Conservation (phyloP, 129 eudicot species). For the Artemisia annua region DNA sequence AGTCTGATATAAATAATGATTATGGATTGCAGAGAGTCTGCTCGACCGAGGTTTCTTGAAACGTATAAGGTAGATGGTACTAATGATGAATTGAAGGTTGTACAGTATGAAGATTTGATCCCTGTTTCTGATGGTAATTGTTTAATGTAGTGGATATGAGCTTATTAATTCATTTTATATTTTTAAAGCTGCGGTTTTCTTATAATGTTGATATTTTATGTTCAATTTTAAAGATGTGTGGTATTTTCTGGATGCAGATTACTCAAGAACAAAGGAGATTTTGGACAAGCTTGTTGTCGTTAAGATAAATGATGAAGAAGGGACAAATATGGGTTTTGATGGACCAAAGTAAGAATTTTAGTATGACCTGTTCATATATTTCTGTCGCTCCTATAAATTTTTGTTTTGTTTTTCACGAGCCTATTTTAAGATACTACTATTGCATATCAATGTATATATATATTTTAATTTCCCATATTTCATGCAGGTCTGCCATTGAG, state of each 20-base stretch:
- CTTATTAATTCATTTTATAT: not conserved
- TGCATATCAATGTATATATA: not conserved
- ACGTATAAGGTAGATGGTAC: constrained; percentile 39
- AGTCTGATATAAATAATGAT: constrained; percentile 3
- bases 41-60: constrained; percentile 27
- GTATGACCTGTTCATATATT: constrained; percentile 1
- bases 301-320: constrained; percentile 56
- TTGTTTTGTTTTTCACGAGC: no score
- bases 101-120: constrained; percentile 52
- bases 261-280: constrained; percentile 50
- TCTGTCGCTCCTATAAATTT: not conserved
- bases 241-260: constrained; percentile 49
- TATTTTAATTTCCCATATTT: not conserved
- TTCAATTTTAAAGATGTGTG: not conserved
- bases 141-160: constrained; percentile 3
- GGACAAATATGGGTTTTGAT: constrained; percentile 65
- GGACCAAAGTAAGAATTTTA: constrained; percentile 71
- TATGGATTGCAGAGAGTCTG: constrained; percentile 49
- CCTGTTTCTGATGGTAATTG: constrained; percentile 67
- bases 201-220: not conserved
- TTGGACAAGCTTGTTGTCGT: constrained; percentile 75
- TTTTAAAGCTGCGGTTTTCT: not conserved
- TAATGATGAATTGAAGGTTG: constrained; percentile 45
- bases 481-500: constrained; percentile 60
- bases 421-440: no score